phyloP scores from a whole-genome alignment of 345 rosid genomes.

The Laguncularia racemosa region DNA sequence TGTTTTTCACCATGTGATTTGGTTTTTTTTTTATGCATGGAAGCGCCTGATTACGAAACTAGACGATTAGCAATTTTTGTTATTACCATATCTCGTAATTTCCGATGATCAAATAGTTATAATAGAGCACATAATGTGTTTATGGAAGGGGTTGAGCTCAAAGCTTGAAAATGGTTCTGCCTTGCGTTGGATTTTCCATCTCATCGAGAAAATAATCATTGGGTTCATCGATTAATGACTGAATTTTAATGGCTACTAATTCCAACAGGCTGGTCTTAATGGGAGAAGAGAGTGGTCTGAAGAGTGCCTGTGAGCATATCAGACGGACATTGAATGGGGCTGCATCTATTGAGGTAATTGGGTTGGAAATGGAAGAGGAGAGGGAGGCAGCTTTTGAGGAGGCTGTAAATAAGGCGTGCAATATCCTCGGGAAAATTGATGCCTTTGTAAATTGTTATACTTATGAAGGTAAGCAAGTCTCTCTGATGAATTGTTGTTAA shows the following conservation, averaged over 20 bases:
- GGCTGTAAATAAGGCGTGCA: slow-evolving; percentile 72
- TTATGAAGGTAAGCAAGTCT: slow-evolving; percentile 54
- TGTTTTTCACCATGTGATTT: neutral
- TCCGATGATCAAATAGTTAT: too few species aligned
- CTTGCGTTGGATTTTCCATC: too few species aligned
- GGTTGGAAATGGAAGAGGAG: slow-evolving; percentile 73
- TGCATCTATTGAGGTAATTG: slow-evolving; percentile 46
- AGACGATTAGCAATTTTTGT: too few species aligned
- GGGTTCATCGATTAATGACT: too few species aligned
- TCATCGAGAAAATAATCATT: too few species aligned
- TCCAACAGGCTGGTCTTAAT: slow-evolving; percentile 64
- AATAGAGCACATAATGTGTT: too few species aligned
- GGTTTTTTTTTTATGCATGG: too few species aligned
- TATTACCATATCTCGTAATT: too few species aligned
- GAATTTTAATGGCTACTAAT: too few species aligned
- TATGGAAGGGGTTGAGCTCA: too few species aligned
- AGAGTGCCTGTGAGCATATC: slow-evolving; percentile 32
- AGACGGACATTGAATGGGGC: slow-evolving; percentile 20
- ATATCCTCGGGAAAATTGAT: slow-evolving; percentile 50
- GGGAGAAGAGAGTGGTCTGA: slow-evolving; percentile 57
- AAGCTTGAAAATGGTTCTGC: too few species aligned
- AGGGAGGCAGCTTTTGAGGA: slow-evolving; percentile 43
- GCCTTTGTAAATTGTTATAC: slow-evolving; percentile 66
- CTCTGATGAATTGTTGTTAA: slow-evolving; percentile 1
- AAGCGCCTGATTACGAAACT: too few species aligned